Evolutionary conservation across 148 eudicot genomes (phyloP).

Genomic region (Rhododendron mucronatum): DNA sequence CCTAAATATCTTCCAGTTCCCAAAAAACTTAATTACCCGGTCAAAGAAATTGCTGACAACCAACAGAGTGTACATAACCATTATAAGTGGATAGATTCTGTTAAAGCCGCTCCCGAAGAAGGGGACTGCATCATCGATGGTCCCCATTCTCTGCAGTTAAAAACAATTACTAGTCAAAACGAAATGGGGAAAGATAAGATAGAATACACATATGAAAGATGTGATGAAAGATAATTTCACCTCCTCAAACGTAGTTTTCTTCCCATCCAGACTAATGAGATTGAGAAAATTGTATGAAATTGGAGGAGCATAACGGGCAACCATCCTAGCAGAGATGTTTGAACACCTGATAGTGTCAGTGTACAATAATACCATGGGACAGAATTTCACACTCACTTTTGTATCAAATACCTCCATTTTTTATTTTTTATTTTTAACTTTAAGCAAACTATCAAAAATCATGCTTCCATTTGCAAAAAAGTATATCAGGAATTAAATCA

Average conservation of each 20-base stretch:
- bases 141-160: constrained; percentile 83
- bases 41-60: constrained; percentile 87
- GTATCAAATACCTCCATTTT: constrained; percentile 63
- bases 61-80: constrained; percentile 86
- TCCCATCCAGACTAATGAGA: constrained; percentile 65
- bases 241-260: constrained; percentile 80
- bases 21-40: constrained; percentile 66
- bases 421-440: neutral
- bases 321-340: constrained; percentile 55
- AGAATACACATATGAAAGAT: neutral
- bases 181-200: neutral
- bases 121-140: constrained; percentile 91
- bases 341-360: neutral
- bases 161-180: neutral
- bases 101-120: constrained; percentile 91
- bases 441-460: neutral
- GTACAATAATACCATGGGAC: constrained; percentile 61
- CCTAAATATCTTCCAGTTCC: constrained; percentile 81
- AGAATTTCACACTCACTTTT: constrained; percentile 67
- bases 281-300: constrained; percentile 90
- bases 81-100: constrained; percentile 84
- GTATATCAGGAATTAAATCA: neutral
- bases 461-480: neutral
- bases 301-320: constrained; percentile 97
- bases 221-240: constrained; percentile 24